Conservation (phyloP, 441 rosid species). For the Populus trichocarpa region DNA sequence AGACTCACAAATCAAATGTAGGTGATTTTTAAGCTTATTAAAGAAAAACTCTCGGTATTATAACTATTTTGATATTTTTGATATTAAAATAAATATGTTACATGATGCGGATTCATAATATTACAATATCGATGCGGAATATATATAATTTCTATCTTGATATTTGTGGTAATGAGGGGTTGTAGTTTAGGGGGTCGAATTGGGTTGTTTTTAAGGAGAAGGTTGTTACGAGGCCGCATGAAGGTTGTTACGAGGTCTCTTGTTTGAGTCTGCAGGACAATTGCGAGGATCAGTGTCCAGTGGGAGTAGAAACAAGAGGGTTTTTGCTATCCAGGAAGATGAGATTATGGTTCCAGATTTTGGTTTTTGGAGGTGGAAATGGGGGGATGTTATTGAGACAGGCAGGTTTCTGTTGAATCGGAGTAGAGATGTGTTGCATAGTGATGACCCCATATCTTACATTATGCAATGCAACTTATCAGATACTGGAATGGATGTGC, state of each 20-base stretch:
- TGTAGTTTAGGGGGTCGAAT: slow-evolving; percentile 34
- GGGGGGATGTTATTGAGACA: slow-evolving; percentile 31
- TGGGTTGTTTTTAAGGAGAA: slow-evolving; percentile 60
- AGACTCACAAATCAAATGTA: no score
- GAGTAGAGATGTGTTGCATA: slow-evolving; percentile 53
- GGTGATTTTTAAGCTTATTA: no score
- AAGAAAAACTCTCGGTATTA: no score
- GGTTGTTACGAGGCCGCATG: slow-evolving; percentile 8
- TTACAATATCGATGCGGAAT: no score
- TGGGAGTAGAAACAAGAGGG: slow-evolving; percentile 66
- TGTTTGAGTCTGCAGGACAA: slow-evolving; percentile 33
- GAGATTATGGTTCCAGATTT: slow-evolving; percentile 22
- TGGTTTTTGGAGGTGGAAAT: slow-evolving; percentile 23
- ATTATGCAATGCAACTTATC: slow-evolving; percentile 34
- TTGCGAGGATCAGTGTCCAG: slow-evolving; percentile 54
- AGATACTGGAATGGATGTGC: slow-evolving; percentile 28
- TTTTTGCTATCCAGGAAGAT: slow-evolving; percentile 49
- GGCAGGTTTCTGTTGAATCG: slow-evolving; percentile 38
- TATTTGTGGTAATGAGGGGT: slow-evolving; percentile 36
- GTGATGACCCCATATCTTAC: slow-evolving; percentile 31
- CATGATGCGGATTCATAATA: no score
- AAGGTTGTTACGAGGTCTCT: no score
- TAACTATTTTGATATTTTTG: no score
- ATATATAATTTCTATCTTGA: no score
- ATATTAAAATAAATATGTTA: no score